A percentile compares a stretch with the other conserved stretches of the same genome.
phyloP scores from a whole-genome alignment of 148 eudicot genomes.

The Rhododendron henanense region DNA sequence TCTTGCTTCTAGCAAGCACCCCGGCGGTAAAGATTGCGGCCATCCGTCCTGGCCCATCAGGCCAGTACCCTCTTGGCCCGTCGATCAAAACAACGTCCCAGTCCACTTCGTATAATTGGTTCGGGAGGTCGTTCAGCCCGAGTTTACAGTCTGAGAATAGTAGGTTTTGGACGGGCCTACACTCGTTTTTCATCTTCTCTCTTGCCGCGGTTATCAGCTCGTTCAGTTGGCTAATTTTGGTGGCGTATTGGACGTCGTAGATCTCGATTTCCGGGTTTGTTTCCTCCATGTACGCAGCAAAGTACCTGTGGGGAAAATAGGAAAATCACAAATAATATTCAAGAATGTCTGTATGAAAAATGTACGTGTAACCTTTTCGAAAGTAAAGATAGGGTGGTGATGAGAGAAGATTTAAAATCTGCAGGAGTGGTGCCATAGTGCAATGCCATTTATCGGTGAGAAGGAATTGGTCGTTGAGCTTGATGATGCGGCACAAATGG shows the following conservation, averaged over 20 bases:
- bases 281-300: slow-evolving; percentile 73
- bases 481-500: no score
- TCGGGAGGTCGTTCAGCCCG: slow-evolving; percentile 71
- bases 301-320: slow-evolving; percentile 32
- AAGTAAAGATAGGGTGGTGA: not conserved
- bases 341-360: not conserved
- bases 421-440: no score
- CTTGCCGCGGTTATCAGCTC: slow-evolving; percentile 43
- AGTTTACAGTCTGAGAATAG: slow-evolving; percentile 69
- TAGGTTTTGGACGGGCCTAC: slow-evolving; percentile 70
- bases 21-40: slow-evolving; percentile 67
- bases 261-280: slow-evolving; percentile 66
- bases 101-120: slow-evolving; percentile 62
- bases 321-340: not conserved
- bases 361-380: not conserved
- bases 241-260: slow-evolving; percentile 73
- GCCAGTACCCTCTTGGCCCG: slow-evolving; percentile 79
- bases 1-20: slow-evolving; percentile 68
- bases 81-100: slow-evolving; percentile 76
- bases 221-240: slow-evolving; percentile 42
- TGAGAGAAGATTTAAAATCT: no score
- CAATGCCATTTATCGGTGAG: no score
- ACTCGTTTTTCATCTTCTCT: slow-evolving; percentile 52
- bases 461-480: no score
- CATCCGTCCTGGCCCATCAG: slow-evolving; percentile 70